Base-by-base conservation (phyloP, 2,329 filamentous ascomycete species). In the Trichothecium sympodiale region DNA sequence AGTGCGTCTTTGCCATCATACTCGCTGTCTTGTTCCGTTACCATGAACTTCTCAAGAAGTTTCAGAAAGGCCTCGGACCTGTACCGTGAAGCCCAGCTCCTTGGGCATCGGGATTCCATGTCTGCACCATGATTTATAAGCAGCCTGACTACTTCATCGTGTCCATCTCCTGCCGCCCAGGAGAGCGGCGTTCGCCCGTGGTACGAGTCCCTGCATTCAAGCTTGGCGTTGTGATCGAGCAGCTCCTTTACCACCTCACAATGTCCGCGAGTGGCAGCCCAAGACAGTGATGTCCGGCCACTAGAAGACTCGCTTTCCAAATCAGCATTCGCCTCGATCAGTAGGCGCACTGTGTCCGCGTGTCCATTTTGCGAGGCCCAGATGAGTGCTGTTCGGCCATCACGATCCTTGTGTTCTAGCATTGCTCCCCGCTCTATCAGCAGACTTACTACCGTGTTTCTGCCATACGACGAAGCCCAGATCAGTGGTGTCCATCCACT, bases 251-350 rank as follows among this genome's bases (percentile, higher is more conserved):
- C 17, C 30, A 17, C 17, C 30, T n/a, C 13, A 3, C 14, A 17
- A 12, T n/a, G 13, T 5, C 13, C 30, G 13, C 17, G 12, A 7
- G 8, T 17, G 7, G 16, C 30, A 12, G 30, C 30, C 30, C 30
- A 14, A 13, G 30, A 32, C 13, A 32, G 17, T 15, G 30, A 3
- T 12, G 30, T 32, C 15, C 13, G 15, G 13, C 17, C 28, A 26
- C n/a, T 14, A 10, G 10, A 13, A 33, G 38, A 16, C 13, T 17
- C 37, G 12, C 8, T 15, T 3, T 43, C 33, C 2, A 40, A 12
- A 8, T 39, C 16, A 13, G 37, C 41, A 7, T 41, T 38, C 5
- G 31, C 38, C n/a, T 28, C 34, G 12, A 45, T n/a, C 13, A 32
- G 30, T 6, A 38, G 27, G 37, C 31, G 33, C 3, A 39, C 33